Conservation (phyloP, 1,139 yeast species). For the Candida gigantensis region DNA sequence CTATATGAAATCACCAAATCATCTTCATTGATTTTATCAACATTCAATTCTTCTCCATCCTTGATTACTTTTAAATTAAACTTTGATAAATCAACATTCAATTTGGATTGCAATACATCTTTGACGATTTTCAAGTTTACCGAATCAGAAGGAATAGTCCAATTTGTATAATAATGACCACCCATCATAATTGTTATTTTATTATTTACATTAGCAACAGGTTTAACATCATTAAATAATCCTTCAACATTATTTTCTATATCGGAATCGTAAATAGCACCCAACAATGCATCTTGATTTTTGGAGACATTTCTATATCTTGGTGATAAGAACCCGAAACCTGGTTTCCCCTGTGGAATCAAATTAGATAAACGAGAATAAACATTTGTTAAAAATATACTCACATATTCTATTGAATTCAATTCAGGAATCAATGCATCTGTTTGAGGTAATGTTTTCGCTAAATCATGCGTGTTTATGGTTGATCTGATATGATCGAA, state of each 20-base stretch:
- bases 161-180: slow-evolving; percentile 56
- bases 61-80: slow-evolving; percentile 30
- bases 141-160: slow-evolving; percentile 46
- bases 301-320: slow-evolving; percentile 26
- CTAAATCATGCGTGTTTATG: slow-evolving; percentile 41
- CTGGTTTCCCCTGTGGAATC: slow-evolving; percentile 51
- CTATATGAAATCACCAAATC: slow-evolving; percentile 35
- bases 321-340: slow-evolving; percentile 92
- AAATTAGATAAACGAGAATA: slow-evolving; percentile 32
- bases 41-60: slow-evolving; percentile 25
- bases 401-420: slow-evolving; percentile 45
- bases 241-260: slow-evolving; percentile 52
- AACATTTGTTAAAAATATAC: slow-evolving; percentile 62
- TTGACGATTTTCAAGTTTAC: slow-evolving; percentile 47
- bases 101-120: slow-evolving; percentile 48
- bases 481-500: slow-evolving; percentile 63
- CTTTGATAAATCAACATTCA: slow-evolving; percentile 46
- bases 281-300: slow-evolving; percentile 67
- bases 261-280: slow-evolving; percentile 89
- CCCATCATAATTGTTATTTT: slow-evolving; percentile 90
- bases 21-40: slow-evolving; percentile 28
- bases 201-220: slow-evolving; percentile 32
- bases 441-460: slow-evolving; percentile 20
- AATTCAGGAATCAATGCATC: slow-evolving; percentile 19
- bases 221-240: slow-evolving; percentile 11